Conservation (phyloP, 163 green algal genomes). For the Prototheca stagnorum region DNA sequence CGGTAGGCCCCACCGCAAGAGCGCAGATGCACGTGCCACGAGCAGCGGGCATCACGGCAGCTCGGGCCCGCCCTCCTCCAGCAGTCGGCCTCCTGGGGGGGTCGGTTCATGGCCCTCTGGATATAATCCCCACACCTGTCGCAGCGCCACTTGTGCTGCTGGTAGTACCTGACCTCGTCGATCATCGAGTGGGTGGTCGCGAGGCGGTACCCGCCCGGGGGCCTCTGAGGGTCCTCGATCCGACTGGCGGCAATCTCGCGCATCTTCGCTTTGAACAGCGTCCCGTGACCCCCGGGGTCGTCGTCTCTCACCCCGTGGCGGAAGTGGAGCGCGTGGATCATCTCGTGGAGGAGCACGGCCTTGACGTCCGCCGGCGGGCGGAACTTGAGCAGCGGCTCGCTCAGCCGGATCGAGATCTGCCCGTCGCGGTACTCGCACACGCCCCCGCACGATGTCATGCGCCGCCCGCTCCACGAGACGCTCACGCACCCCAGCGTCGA, state of each 20-base stretch:
- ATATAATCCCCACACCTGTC: conserved; percentile 29
- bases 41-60: conserved; percentile 13
- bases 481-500: conserved; percentile 17
- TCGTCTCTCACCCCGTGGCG: conserved; percentile 34
- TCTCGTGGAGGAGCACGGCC: conserved; percentile 34
- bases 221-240: conserved; percentile 33
- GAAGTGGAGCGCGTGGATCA: conserved; percentile 78
- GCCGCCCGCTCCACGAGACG: conserved; percentile 31
- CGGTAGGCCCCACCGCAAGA: conserved; percentile 15
- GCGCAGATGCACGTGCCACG: conserved; percentile 17
- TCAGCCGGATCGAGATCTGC: conserved; percentile 57
- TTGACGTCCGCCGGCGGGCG: conserved; percentile 58
- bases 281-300: conserved; percentile 41
- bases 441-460: conserved; percentile 49
- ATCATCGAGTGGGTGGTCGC: conserved; percentile 41
- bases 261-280: conserved; percentile 45
- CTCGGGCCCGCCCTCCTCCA: not conserved
- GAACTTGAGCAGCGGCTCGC: conserved; percentile 60
- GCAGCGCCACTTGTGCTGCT: conserved; percentile 56
- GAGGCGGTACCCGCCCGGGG: conserved; percentile 1
- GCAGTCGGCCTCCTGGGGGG: conserved; percentile 61
- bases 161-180: conserved; percentile 46
- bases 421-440: conserved; percentile 28
- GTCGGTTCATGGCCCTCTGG: conserved; percentile 52
- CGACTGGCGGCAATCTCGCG: conserved; percentile 48